Base-by-base conservation (phyloP, 2,329 filamentous ascomycete species). In the Talaromyces islandicus region DNA sequence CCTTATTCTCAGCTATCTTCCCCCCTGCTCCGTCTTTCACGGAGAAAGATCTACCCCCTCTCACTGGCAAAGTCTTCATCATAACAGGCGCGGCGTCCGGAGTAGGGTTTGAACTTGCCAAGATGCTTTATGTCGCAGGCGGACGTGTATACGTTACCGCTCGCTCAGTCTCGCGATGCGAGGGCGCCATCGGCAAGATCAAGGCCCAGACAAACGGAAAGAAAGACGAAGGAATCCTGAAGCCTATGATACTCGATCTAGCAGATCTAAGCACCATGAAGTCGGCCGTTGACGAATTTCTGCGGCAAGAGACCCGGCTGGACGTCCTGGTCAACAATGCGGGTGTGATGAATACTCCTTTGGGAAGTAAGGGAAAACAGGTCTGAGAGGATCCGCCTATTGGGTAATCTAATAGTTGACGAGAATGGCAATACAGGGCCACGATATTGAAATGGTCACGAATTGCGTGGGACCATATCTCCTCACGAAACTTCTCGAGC, bases 261-360 rank as follows among this genome's bases (percentile, higher is more conserved):
- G 35, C 50, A 24, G 57, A 59, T 7, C 7, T 59, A 1, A 35
- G n/a, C 73, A 60, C 29, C n/a, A 35, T 60, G 35, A 56, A 56
- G 29, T 2, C 29, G 12, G 32, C 69, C 5, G 76, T 67, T 4
- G 64, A 73, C 6, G 67, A 67, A 4, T 78, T 79, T 62, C 58
- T 68, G 30, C 54, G 63, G 11, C 65, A 69, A 53, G 75, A 78
- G 59, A 63, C 65, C 24, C 67, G 71, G 11, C 70, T 79, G 19
- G 75, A 79, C 61, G 69, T 78, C 24, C 65, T 78, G 35, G 70
- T 69, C 50, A 75, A 78, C 66, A 78, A 78, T 60, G 75, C 74
- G 0, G 74, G 73, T 7, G 66, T 73, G 14, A 71, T 73, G 64
- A 67, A 65, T 14, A 71, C 74, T 4, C 71, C 76, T 1, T 56